Conservation (phyloP, 768 basidiomycete genomes). For the Dictyophora rubrovolvata region DNA sequence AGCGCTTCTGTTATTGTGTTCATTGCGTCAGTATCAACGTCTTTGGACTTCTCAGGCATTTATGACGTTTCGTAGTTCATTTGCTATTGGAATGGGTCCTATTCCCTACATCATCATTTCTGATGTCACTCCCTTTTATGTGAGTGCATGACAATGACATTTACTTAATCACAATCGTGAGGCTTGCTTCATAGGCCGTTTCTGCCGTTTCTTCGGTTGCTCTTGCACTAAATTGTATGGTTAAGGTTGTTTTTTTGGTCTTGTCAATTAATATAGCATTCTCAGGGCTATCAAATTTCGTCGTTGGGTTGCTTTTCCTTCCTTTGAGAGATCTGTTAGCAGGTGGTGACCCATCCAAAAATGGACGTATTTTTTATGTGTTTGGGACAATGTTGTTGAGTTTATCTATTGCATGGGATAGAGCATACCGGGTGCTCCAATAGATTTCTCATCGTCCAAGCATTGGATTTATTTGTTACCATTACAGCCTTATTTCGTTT, state of each 20-base stretch:
- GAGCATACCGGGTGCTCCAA: not conserved
- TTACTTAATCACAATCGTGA: slow-evolving; percentile 3
- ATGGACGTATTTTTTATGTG: slow-evolving; percentile 80
- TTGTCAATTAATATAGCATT: slow-evolving; percentile 9
- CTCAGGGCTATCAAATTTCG: slow-evolving; percentile 75
- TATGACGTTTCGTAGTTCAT: slow-evolving; percentile 43
- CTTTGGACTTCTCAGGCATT: not conserved
- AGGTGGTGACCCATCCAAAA: slow-evolving; percentile 34
- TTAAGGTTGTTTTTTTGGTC: not conserved
- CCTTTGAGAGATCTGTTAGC: slow-evolving; percentile 72
- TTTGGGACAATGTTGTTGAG: slow-evolving; percentile 51
- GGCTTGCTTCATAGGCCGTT: slow-evolving; percentile 43
- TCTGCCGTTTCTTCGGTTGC: slow-evolving; percentile 69
- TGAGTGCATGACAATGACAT: slow-evolving; percentile 26
- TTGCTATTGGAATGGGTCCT: slow-evolving; percentile 84
- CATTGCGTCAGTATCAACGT: slow-evolving; percentile 49
- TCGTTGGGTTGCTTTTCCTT: slow-evolving; percentile 77
- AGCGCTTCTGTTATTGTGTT: slow-evolving; percentile 71
- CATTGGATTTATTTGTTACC: no score
- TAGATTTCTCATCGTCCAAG: not conserved
- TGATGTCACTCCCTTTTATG: slow-evolving; percentile 75
- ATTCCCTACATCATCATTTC: slow-evolving; percentile 89
- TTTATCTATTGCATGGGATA: slow-evolving; percentile 13
- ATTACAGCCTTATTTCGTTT: no score
- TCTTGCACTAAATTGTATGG: slow-evolving; percentile 61